A percentile compares a stretch with the other conserved stretches of the same genome.
phyloP scores from a whole-genome alignment of 108 stramenopile species.

The Cyclotella sp. region DNA sequence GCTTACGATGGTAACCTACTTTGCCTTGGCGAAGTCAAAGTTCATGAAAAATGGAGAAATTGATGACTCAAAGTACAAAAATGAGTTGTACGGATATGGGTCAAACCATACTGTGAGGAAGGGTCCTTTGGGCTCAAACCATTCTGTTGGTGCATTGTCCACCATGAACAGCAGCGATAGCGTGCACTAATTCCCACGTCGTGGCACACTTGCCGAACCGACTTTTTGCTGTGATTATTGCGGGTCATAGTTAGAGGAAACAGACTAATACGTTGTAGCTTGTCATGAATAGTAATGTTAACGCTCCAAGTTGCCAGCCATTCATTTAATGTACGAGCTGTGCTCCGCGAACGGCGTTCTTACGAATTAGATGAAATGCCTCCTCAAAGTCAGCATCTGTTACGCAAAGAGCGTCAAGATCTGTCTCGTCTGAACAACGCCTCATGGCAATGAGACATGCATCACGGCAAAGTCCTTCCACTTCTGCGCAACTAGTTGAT shows the following conservation, averaged over 20 bases:
- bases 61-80: conserved; percentile 83
- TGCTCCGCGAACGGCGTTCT: background rate
- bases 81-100: conserved; percentile 92
- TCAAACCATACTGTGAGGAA: conserved; percentile 89
- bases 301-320: background rate
- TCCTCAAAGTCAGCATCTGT: conserved; percentile 33
- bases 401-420: conserved; percentile 19
- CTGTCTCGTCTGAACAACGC: conserved; percentile 28
- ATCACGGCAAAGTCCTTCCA: conserved; percentile 77
- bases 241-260: background rate
- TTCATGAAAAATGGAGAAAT: conserved; percentile 67
- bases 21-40: conserved; percentile 86
- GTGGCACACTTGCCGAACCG: background rate
- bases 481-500: conserved; percentile 64
- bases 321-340: background rate
- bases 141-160: conserved; percentile 29
- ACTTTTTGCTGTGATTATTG: background rate
- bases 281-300: background rate
- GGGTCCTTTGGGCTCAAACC: conserved; percentile 42
- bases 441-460: conserved; percentile 60
- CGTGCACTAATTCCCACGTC: background rate
- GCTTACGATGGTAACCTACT: conserved; percentile 95
- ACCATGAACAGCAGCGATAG: conserved; percentile 30
- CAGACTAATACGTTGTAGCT: background rate
- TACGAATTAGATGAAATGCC: conserved; percentile 17